A percentile compares a stretch with the other conserved stretches of the same genome.
Evolutionary conservation across 2,329 filamentous ascomycete species (phyloP).

Genomic region (Magnaporthiopsis poae): DNA sequence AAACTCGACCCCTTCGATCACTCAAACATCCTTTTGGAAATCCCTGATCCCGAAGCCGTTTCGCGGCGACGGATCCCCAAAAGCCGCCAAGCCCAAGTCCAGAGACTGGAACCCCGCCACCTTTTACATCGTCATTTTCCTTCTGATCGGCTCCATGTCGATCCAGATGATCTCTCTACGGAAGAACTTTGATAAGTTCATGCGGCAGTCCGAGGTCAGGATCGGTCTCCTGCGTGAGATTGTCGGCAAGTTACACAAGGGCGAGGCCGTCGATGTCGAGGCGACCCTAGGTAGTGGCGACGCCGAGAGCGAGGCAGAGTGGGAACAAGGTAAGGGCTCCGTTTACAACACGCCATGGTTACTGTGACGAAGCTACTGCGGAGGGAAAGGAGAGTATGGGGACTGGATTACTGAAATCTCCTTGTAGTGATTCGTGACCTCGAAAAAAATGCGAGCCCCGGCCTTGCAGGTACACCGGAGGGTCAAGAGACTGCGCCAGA

Average conservation of each 20-base stretch:
- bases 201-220: conserved; percentile 67
- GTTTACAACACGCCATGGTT: neutral
- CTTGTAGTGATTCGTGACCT: neutral
- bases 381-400: neutral
- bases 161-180: conserved; percentile 82
- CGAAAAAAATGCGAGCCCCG: neutral
- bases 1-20: conserved; percentile 19
- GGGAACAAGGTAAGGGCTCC: conserved; percentile 60
- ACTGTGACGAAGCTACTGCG: too few relatives aligned
- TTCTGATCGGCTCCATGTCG: conserved; percentile 87
- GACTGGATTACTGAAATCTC: neutral
- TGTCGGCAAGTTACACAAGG: conserved; percentile 57
- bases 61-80: conserved; percentile 33
- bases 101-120: conserved; percentile 72
- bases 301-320: conserved; percentile 64
- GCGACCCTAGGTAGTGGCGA: conserved; percentile 70
- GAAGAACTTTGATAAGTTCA: conserved; percentile 63
- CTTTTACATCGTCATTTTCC: conserved; percentile 71
- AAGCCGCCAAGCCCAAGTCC: conserved; percentile 32
- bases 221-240: conserved; percentile 69
- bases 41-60: conserved; percentile 60
- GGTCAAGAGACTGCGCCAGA: neutral
- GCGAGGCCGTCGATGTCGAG: conserved; percentile 78
- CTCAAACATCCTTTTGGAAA: conserved; percentile 52
- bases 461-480: neutral